Base-by-base conservation (phyloP, 495 filamentous ascomycete genomes). In the Xylaria flabelliformis region DNA sequence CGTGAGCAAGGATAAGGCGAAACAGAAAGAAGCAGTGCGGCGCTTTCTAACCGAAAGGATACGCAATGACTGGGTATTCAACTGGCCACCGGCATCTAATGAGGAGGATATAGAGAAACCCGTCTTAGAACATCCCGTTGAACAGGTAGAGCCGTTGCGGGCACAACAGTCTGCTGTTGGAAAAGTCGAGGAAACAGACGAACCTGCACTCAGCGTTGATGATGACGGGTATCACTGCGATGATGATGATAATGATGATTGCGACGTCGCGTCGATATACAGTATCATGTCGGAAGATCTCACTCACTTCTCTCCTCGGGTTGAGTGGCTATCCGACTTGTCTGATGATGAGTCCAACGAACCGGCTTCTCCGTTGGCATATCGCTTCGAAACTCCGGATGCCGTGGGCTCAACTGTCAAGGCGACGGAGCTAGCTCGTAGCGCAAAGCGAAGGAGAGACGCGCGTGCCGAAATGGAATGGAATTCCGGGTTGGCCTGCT, bases 401-500 rank as follows among this genome's bases (percentile, higher is more conserved):
- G 83, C 84, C 8, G 83, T 92, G 15, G 89, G 85, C 4, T 78
- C 77, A 2, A 81, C 79, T 42, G 81, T 84, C 6, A 78, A 82
- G 67, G 80, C 72, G 42, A 78, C 80, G 0, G 78, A 77, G 13
- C 66, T 84, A 36, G 77, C 80, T 26, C 84, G 88, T 67, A 85
- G 88, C 48, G 89, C 90, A 56, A 84, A 86, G 66, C 88, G 89
- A 71, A 84, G 92, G 73, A 84, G 87, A 73, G 85, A 83, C 12
- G 78, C 92, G 66, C 86, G 92, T 64, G 91, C 92, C 44, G 95
- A 98, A 77, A 89, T 93, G 86, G 77, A 80, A 21, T 97, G 92
- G 92, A 98, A 98, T 73, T 83, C 88, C 26, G 96, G 96, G 0
- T 78, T 99, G 51, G 85, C 89, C 58, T 90, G 89, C 74, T 99